These are phyloP conservation scores for Kwoniella sp. DNA, from an alignment of 768 basidiomycete species.

Conservation along the genomic window DNA sequence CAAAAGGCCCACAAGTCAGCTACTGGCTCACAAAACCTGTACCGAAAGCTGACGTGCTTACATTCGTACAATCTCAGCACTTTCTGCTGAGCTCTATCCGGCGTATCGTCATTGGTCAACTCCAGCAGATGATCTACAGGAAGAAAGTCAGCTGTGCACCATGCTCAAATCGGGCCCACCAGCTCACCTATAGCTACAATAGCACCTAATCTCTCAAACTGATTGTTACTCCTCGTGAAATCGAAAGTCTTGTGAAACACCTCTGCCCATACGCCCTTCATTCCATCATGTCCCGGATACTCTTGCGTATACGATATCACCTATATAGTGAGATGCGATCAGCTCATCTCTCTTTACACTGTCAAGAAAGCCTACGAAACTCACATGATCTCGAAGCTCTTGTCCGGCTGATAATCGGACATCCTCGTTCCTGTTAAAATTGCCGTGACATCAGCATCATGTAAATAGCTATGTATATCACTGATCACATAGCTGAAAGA, in stretches of 20 bases:
- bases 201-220: conserved; percentile 45
- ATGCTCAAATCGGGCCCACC: neutral
- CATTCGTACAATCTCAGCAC: conserved; percentile 47
- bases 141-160: neutral
- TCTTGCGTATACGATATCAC: conserved; percentile 40
- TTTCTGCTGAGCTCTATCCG: conserved; percentile 43
- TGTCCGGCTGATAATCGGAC: conserved; percentile 67
- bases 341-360: neutral
- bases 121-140: conserved; percentile 38
- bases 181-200: conserved; percentile 42
- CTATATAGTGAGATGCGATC: too few species aligned
- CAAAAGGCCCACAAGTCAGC: too few species aligned
- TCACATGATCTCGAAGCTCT: conserved; percentile 41
- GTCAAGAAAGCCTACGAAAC: neutral
- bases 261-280: conserved; percentile 45
- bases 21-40: too few species aligned
- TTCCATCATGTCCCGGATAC: conserved; percentile 43
- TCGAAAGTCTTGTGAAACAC: conserved; percentile 48
- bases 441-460: too few species aligned
- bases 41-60: conserved; percentile 14
- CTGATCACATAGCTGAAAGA: too few species aligned
- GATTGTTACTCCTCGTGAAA: conserved; percentile 46
- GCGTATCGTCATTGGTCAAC: conserved; percentile 43
- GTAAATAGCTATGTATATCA: too few species aligned
- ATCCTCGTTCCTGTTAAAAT: conserved; percentile 62